Evolutionary conservation across 768 basidiomycete genomes (phyloP), one percentile per base, ranked within the genome.

Genomic region (Podaxis sp.): DNA sequence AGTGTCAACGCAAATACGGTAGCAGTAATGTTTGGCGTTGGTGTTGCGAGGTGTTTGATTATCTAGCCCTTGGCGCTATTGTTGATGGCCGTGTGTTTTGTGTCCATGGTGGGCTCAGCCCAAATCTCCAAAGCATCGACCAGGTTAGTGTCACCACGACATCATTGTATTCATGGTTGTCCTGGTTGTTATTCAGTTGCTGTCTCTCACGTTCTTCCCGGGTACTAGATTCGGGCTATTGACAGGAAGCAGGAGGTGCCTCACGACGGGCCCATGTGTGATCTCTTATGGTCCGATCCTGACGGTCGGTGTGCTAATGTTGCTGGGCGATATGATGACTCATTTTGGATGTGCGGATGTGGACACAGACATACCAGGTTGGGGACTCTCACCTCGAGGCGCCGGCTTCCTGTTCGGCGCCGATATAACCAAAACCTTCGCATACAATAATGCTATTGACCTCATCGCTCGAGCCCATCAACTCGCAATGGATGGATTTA

Each of bases 41-140:
- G 87, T 98, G 96, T 75, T 98, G 95, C 73, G 96, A 99, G 71
- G 95, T 99, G 8, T 99, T 99, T 68, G 96, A 99, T 74, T 98
- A 97, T 75, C 86, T 99, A 52, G 92, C 93, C 30, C 79, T 99
- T 44, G 95, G 91, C 12, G 96, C 96, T 17, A 88, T 99, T 68
- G 95, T 99, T n/a, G 96, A 99, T 73, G 96, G 95, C 6, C 82
- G 92, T 63, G 96, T 98, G 63, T 96, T 99, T 72, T 98, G 96
- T 75, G 95, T 99, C 53, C 96, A 99, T 77, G 96, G 96, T 1
- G 96, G 96, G 8, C 77, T 99, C 69, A 96, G 94, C 75, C 96
- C 96, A 9, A 91, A 89, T 75, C 78, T 97, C 59, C 86, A 87
- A 64, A 84, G 81, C 22, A 87, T 97, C 65, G 96, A 98, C 81